Base-by-base conservation (phyloP, 768 basidiomycete species). In the Termitomyces sp. region DNA sequence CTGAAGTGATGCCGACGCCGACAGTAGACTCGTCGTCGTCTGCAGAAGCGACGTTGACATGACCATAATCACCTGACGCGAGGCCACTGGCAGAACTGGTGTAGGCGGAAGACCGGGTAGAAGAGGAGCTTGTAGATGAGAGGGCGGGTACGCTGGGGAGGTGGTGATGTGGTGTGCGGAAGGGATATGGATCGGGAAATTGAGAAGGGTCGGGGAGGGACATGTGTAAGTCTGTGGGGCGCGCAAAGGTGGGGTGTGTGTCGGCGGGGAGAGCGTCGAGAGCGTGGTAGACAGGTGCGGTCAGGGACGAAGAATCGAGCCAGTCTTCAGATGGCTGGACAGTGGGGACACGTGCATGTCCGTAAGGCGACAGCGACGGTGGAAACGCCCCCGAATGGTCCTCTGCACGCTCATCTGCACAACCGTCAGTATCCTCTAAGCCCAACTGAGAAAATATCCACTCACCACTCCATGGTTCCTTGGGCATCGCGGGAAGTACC, bases 101-200 rank as follows among this genome's bases (percentile, higher is more conserved):
- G 66, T 90, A 90, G 5, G 89, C 88, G 4, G 88, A 88, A 8
- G 89, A 90, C 49, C 89, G 80, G 7, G 86, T 82, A 5, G 88
- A 89, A 25, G 87, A 86, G 0, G 91, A 88, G 44, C 82, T 82
- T 41, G 81, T 80, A 4, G 87, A 87, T 3, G 88, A 89, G 53
- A 89, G 82, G 16, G 84, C 76, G 3, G 85, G 86, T 34, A 73
- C 70, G 49, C 72, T 73, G 37, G 74, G 71, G n/a, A 77, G 73
- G 53, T 75, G 71, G 43, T 79, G 72, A 50, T 76, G 82, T 6
- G 74, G 80, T 10, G 76, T 71, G 41, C 82, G 80, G 57, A 79
- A 83, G 25, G 86, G 84, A 70, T 88, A 84, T 23, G 86, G 85
- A 69, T 89, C 86, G 21, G 89, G 86, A 63, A 83, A 88, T 46